Base-by-base conservation (phyloP, 1,139 yeast genomes). In the Taphrina sp. region DNA sequence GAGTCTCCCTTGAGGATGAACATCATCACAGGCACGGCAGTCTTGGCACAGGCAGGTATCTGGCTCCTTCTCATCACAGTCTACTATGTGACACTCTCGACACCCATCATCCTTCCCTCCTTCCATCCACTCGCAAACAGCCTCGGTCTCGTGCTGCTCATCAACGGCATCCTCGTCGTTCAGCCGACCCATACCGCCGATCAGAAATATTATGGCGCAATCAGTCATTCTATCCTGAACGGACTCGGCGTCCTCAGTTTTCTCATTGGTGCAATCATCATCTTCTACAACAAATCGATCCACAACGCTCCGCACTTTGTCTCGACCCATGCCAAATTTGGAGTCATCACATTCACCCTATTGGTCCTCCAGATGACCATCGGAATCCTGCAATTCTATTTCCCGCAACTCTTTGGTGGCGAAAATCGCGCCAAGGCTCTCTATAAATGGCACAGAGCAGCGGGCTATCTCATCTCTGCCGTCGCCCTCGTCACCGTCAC, bases 401-500 rank as follows among this genome's bases (percentile, higher is more conserved):
- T 62, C 41, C 69, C 70, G 2, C 54, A 33, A 5, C 53, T 66
- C 23, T 64, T 66, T 56, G 70, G 70, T 14, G 63, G 67, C 1
- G 63, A 62, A 10, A 49, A 43, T 34, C 60, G 58, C 19, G 70
- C 67, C 14, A 65, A 65, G 59, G 42, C 57, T n/a, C 46, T 64
- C 51, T 67, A 68, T 64, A 67, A 66, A 60, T 67, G 60, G 56
- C 70, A 68, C 57, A 59, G 70, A 26, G 58, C 62, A n/a, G 60
- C 60, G 1, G 70, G 70, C 5, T 68, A 67, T 53, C 19, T 59
- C n/a, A 60, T 61, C 12, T 38, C 67, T 34, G 52, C 41, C 5
- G 53, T 65, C 42, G 46, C 63, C 12, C 49, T 61, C 7, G 28
- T 59, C 14, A 66, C 69, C 0, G 59, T 63, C 5, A 42, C 63